These are phyloP conservation scores for Trifolium subterraneum DNA, from an alignment of 306 rosid genomes.

Conservation along the genomic window DNA sequence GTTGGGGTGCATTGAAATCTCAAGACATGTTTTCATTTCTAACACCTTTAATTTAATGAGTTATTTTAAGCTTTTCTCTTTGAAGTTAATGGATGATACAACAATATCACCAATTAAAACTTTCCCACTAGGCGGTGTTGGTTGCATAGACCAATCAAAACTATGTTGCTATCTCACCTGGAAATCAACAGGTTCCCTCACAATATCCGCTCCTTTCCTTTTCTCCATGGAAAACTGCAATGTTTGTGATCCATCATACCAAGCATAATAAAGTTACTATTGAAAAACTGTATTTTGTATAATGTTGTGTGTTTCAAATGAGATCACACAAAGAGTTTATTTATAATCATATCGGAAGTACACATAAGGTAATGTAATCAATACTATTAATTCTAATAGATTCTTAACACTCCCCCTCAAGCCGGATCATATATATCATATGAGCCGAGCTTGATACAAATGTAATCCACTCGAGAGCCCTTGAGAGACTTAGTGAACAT, in stretches of 20 bases:
- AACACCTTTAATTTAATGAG: constrained; percentile 34
- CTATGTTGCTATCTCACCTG: constrained; percentile 90
- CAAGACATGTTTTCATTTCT: constrained; percentile 27
- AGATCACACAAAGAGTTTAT: too few species aligned
- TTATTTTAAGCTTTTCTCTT: constrained; percentile 36
- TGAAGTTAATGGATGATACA: constrained; percentile 24
- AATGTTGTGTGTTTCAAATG: too few species aligned
- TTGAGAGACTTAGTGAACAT: too few species aligned
- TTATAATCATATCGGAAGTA: too few species aligned
- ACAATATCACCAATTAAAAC: constrained; percentile 11
- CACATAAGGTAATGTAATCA: too few species aligned
- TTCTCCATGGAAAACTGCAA: constrained; percentile 19
- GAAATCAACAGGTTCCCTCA: constrained; percentile 74
- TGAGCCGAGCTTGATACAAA: too few species aligned
- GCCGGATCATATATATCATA: too few species aligned
- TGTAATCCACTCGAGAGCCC: too few species aligned
- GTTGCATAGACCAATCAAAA: constrained; percentile 41
- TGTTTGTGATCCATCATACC: constrained; percentile 25
- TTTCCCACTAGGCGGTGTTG: background rate
- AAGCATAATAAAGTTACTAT: constrained; percentile 28
- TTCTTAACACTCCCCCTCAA: too few species aligned
- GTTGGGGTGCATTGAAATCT: constrained; percentile 42
- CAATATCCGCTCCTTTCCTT: constrained; percentile 17
- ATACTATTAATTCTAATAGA: too few species aligned
- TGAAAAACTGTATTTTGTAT: too few species aligned